Base-by-base conservation (phyloP, 805 yeast species). In the Komagataella pastoris region DNA sequence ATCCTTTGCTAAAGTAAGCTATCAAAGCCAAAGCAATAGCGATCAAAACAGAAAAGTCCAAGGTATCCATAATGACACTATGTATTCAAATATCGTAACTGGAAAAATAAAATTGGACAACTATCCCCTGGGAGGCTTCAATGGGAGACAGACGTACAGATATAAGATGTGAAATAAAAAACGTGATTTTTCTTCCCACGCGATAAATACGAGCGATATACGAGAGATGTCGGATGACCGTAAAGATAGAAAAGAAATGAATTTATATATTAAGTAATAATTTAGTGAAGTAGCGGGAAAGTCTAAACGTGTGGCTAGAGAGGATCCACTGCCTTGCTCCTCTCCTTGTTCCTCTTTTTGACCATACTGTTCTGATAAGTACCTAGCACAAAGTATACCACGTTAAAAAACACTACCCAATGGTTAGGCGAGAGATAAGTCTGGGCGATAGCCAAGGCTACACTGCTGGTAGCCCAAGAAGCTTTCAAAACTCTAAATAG, bases 31-130 rank as follows among this genome's bases (percentile, higher is more conserved):
- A 61, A 3, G 82, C 77, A 50, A 88, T 72, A 3, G 81, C 83
- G 14, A 75, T 72, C 51, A 89, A 69, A 14, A 87, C 89, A 23
- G 82, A 64, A 55, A 82, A 66, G 66, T 89, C 96, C 52, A 86
- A 72, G 5, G 81, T 71, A 64, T 88, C 95, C 57, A 88, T 17
- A 7, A 17, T 17, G 23, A 44, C 23, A 17, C 17, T 44, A 3
- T 44, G 18, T 44, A 30, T 14, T 30, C 40, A 5, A 14, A 4
- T 14, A 30, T 10, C 40, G 40, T 30, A 30, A 10, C 5, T 30
- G 14, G 40, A 14, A 14, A 30, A 21, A 30, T 10, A 30, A 30
- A 30, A 30, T 30, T 30, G 40, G 40, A 30, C 40, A 30, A 30
- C 40, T 30, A 30, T 30, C 40, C 40, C 40, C 40, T 30, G 14